Conservation (phyloP, 345 rosid species). For the Salix brachista region DNA sequence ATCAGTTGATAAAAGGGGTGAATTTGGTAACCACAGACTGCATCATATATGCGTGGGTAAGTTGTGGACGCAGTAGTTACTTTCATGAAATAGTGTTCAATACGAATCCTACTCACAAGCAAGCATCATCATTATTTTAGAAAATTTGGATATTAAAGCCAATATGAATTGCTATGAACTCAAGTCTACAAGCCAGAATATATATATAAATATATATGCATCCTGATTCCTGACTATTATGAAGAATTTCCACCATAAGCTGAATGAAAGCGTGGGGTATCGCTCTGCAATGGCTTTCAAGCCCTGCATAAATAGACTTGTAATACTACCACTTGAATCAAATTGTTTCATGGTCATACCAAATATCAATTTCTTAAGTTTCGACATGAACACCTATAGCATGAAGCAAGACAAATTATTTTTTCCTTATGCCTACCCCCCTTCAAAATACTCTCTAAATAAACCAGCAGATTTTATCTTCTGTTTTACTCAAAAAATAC, state of each 20-base stretch:
- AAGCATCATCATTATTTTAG: background rate
- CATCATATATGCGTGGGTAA: background rate
- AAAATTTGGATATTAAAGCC: no score
- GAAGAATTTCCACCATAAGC: background rate
- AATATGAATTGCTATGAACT: no score
- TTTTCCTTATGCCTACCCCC: background rate
- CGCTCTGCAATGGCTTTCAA: background rate
- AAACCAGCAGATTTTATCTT: no score
- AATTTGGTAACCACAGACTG: background rate
- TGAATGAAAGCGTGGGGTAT: background rate
- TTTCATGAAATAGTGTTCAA: background rate
- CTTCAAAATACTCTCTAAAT: no score
- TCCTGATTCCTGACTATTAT: background rate
- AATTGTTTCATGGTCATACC: background rate
- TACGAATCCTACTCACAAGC: background rate
- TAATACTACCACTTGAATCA: background rate
- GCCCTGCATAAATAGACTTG: background rate
- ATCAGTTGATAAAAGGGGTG: background rate
- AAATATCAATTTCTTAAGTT: background rate
- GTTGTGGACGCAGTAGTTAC: background rate
- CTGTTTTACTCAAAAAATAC: no score
- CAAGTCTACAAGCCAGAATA: background rate
- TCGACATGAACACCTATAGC: background rate
- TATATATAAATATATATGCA: background rate
- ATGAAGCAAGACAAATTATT: background rate